Evolutionary conservation across 176 grass and related monocot species (phyloP).

Genomic region (Carex scoparia): DNA sequence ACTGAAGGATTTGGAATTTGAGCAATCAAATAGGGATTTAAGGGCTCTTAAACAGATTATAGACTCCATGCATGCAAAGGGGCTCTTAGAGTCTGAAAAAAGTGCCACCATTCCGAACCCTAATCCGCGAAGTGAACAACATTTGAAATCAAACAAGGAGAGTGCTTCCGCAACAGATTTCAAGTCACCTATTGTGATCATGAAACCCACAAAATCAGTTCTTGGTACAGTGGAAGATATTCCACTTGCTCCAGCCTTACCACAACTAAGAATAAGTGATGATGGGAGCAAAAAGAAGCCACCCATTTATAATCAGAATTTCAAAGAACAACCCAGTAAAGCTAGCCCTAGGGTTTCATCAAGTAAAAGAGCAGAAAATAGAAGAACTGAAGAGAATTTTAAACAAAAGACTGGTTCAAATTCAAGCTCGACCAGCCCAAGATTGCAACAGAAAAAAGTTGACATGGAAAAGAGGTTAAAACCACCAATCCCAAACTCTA

Average conservation of each 20-base stretch:
- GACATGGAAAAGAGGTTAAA: conserved; percentile 47
- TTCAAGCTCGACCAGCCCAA: conserved; percentile 68
- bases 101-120: conserved; percentile 28
- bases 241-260: conserved; percentile 45
- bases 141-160: conserved; percentile 24
- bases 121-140: conserved; percentile 19
- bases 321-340: conserved; percentile 42
- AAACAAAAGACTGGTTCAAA: conserved; percentile 47
- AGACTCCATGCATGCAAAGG: conserved; percentile 89
- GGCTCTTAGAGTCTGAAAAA: conserved; percentile 67
- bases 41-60: conserved; percentile 79
- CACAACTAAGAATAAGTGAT: conserved; percentile 37
- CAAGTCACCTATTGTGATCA: conserved; percentile 88
- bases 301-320: conserved; percentile 22
- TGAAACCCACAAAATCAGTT: conserved; percentile 75
- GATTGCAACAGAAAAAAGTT: conserved; percentile 58
- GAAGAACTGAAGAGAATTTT: conserved; percentile 46
- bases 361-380: conserved; percentile 38
- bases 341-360: conserved; percentile 35
- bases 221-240: conserved; percentile 11
- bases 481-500: conserved; percentile 40
- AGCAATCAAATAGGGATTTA: conserved; percentile 66
- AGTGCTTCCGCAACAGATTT: conserved; percentile 34
- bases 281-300: conserved; percentile 44
- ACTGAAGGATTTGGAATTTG: conserved; percentile 84